Conservation (phyloP, 148 eudicot species). For the Selenicereus undatus region DNA sequence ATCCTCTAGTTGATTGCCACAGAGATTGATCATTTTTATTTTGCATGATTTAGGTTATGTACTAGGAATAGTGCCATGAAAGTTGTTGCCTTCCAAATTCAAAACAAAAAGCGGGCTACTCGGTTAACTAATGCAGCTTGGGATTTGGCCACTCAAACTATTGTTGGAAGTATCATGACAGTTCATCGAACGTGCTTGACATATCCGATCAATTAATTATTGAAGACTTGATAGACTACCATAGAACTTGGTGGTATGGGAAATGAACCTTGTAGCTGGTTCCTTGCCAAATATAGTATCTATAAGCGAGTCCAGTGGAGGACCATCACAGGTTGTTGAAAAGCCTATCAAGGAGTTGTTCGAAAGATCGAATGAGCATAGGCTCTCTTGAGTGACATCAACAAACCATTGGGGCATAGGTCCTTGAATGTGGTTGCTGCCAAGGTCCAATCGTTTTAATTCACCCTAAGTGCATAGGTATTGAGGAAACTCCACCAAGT, state of each 20-base stretch:
- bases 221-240: not conserved
- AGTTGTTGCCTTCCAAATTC: constrained; percentile 13
- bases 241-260: constrained; percentile 5
- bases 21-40: constrained; percentile 19
- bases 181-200: not conserved
- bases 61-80: constrained; percentile 18
- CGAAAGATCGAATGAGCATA: not conserved
- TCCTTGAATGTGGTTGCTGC: constrained; percentile 29
- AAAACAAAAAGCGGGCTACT: not conserved
- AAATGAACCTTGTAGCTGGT: constrained; percentile 13
- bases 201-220: constrained; percentile 24
- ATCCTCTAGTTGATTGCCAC: constrained; percentile 19
- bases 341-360: not conserved
- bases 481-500: not conserved
- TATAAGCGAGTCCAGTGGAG: not conserved
- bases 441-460: not conserved
- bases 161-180: no score
- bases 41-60: not conserved
- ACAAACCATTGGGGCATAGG: not conserved
- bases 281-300: not conserved
- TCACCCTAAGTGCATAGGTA: not conserved
- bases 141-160: not conserved
- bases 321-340: not conserved
- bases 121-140: constrained; percentile 12
- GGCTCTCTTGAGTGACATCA: not conserved